Percentiles rank a stretch among this genome's conserved stretches.
These are phyloP conservation scores for Colletotrichum sp. DNA, from an alignment of 2,329 filamentous ascomycete genomes.

Conservation along the genomic window DNA sequence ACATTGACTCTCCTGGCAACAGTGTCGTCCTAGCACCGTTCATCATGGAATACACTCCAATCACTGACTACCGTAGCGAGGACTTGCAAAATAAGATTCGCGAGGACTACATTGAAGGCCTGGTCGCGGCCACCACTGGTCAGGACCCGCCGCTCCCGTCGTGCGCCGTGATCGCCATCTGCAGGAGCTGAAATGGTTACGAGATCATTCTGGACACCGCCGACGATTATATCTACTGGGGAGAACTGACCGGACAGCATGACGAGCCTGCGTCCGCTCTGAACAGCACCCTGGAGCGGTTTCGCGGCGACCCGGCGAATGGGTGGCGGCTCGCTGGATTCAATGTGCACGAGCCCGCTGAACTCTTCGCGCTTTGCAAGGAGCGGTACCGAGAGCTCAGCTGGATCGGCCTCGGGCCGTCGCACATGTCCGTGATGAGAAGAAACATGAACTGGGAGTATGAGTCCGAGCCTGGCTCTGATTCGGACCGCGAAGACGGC, in stretches of 20 bases:
- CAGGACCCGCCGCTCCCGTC: neutral
- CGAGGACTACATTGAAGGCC: neutral
- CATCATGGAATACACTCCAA: neutral
- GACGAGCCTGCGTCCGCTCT: neutral
- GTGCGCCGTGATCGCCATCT: conserved; percentile 16
- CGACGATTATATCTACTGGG: conserved; percentile 22
- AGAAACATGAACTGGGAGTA: conserved; percentile 4
- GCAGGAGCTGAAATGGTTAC: neutral
- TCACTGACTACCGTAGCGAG: conserved; percentile 1
- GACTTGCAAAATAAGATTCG: neutral
- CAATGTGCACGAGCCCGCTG: conserved; percentile 17
- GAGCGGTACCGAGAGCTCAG: conserved; percentile 8
- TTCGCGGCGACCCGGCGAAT: neutral
- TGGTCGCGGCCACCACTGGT: neutral
- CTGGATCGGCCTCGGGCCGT: neutral
- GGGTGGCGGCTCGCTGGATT: neutral
- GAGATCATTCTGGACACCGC: conserved; percentile 20
- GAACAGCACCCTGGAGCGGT: neutral
- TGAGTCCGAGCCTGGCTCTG: neutral
- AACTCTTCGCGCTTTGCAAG: conserved; percentile 17
- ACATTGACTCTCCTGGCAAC: neutral
- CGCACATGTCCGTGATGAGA: neutral
- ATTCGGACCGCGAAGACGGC: conserved; percentile 5
- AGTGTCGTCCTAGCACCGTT: neutral
- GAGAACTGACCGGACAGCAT: neutral